Conservation (phyloP, 2,329 filamentous ascomycete genomes). For the Fusarium torulosum region DNA sequence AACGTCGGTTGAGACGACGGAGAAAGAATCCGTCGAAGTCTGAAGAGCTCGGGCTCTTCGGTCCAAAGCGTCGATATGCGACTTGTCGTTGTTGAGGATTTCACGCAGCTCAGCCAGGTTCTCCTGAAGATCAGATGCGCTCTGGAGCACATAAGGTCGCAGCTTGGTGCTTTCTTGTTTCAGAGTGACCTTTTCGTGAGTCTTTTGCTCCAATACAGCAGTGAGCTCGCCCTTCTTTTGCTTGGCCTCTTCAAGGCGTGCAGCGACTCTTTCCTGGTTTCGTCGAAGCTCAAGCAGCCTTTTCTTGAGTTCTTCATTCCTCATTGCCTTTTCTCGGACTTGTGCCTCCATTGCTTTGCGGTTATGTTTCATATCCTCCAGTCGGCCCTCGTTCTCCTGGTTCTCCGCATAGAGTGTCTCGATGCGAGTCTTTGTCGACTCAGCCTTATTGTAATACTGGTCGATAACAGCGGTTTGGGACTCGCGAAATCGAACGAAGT, state of each 20-base stretch:
- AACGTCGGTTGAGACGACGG: conserved; percentile 85
- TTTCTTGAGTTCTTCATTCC: conserved; percentile 89
- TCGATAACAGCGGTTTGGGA: conserved; percentile 91
- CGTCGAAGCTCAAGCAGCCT: conserved; percentile 83
- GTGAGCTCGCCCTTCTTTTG: conserved; percentile 83
- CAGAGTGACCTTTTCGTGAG: conserved; percentile 75
- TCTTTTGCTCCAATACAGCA: conserved; percentile 77
- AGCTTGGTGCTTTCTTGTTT: conserved; percentile 91
- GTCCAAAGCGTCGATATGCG: conserved; percentile 88
- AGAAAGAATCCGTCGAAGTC: conserved; percentile 91
- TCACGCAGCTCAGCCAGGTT: conserved; percentile 85
- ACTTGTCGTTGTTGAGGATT: conserved; percentile 81
- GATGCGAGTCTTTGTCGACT: conserved; percentile 87
- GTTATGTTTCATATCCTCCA: conserved; percentile 85
- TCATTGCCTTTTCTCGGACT: conserved; percentile 84
- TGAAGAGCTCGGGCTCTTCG: conserved; percentile 89
- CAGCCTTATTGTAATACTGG: conserved; percentile 91
- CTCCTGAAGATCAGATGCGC: conserved; percentile 84
- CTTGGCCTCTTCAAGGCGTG: conserved; percentile 85
- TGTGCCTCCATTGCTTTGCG: conserved; percentile 84
- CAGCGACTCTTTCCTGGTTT: conserved; percentile 84
- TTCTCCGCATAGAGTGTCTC: conserved; percentile 89
- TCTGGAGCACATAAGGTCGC: conserved; percentile 91
- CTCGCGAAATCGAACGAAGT: conserved; percentile 97
- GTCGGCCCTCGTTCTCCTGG: conserved; percentile 82